phyloP scores from a whole-genome alignment of 2,329 filamentous ascomycete genomes.

The Pezicula radicicola region DNA sequence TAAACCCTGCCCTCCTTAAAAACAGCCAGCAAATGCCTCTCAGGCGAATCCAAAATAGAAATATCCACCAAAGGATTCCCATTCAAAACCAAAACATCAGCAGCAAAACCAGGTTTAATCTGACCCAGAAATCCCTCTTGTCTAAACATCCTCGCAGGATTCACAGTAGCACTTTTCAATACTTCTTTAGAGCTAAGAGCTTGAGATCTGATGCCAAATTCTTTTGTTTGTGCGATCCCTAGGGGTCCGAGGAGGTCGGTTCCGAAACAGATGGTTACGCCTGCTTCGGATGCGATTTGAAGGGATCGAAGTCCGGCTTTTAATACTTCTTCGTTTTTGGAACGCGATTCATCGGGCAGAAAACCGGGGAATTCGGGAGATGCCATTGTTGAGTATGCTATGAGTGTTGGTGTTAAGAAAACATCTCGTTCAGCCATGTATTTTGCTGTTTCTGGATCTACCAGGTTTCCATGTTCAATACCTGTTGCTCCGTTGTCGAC shows the following conservation, averaged over 20 bases:
- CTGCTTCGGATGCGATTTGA: conserved; percentile 46
- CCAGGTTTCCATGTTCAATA: conserved; percentile 59
- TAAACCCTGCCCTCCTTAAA: conserved; percentile 51
- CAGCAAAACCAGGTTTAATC: conserved; percentile 45
- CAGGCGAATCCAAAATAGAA: conserved; percentile 41
- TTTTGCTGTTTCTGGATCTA: conserved; percentile 53
- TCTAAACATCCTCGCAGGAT: conserved; percentile 46
- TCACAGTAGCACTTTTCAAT: conserved; percentile 49
- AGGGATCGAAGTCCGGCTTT: conserved; percentile 42
- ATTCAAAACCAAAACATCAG: conserved; percentile 51
- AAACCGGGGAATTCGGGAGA: conserved; percentile 40
- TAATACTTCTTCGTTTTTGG: conserved; percentile 51
- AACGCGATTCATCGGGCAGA: conserved; percentile 38
- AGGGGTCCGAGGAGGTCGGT: conserved; percentile 51
- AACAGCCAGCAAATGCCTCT: conserved; percentile 45
- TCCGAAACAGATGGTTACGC: conserved; percentile 54
- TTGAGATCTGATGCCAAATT: conserved; percentile 43
- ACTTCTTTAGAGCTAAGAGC: conserved; percentile 40
- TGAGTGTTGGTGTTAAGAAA: conserved; percentile 52
- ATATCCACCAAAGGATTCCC: conserved; percentile 54
- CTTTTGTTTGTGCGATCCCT: conserved; percentile 43
- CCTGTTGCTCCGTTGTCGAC: conserved; percentile 51
- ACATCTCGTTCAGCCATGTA: conserved; percentile 46
- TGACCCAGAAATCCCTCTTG: conserved; percentile 46
- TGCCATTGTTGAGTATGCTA: conserved; percentile 48